A percentile compares a stretch with the other conserved stretches of the same genome.
Conservation (phyloP, 2,329 filamentous ascomycete genomes). For the Aspergillus sp. region DNA sequence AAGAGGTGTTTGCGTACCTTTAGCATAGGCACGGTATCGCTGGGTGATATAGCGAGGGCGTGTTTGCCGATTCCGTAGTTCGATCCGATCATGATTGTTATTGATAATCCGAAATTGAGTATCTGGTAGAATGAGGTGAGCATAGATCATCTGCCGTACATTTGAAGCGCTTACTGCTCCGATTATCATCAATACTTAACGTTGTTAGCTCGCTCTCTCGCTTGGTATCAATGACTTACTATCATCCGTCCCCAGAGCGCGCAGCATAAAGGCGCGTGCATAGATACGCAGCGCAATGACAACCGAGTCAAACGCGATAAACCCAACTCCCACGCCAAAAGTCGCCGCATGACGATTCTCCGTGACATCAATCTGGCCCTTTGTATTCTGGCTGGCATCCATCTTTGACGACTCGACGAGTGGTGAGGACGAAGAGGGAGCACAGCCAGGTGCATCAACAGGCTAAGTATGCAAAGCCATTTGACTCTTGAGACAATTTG, state of each 20-base stretch:
- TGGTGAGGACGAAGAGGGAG: neutral
- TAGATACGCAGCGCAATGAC: neutral
- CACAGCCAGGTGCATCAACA: neutral
- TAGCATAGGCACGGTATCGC: neutral
- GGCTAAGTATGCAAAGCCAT: no score
- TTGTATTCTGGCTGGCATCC: neutral
- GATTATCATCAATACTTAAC: neutral
- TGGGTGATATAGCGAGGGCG: neutral
- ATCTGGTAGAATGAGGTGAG: no score
- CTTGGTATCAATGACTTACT: neutral
- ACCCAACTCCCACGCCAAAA: neutral
- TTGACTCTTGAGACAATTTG: no score
- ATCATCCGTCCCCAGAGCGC: neutral
- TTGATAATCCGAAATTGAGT: no score
- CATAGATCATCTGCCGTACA: no score
- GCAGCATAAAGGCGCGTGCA: conserved; percentile 1
- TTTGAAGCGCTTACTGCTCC: neutral
- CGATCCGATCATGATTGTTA: neutral
- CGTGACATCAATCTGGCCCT: neutral
- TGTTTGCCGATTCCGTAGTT: neutral
- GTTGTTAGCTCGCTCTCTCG: neutral
- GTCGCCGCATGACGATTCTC: neutral
- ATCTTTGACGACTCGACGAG: no score
- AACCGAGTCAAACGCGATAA: neutral
- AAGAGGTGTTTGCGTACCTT: neutral